phyloP scores from a whole-genome alignment of 2,329 filamentous ascomycete genomes.

The Colletotrichum ledebouriae region DNA sequence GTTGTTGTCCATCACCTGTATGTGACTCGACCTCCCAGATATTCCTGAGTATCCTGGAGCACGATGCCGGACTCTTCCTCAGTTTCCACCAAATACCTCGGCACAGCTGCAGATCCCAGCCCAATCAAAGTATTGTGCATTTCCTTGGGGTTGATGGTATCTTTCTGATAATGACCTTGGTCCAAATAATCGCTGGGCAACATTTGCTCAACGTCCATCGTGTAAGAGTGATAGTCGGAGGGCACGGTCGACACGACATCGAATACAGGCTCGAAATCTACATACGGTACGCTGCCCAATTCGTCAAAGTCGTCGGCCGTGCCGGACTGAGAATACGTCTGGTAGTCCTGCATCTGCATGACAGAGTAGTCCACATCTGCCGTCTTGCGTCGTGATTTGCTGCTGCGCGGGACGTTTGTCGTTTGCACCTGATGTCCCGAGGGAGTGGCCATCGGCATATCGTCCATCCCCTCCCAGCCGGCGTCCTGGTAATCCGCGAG shows the following conservation, averaged over 20 bases:
- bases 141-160: constrained; percentile 40
- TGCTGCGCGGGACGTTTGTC: not conserved
- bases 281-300: constrained; percentile 22
- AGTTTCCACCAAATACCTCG: constrained; percentile 31
- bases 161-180: constrained; percentile 32
- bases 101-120: constrained; percentile 31
- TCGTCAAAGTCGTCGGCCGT: constrained; percentile 36
- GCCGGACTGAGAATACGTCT: constrained; percentile 27
- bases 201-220: constrained; percentile 35
- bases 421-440: constrained; percentile 9
- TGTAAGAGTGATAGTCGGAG: constrained; percentile 39
- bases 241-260: constrained; percentile 38
- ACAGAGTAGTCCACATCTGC: constrained; percentile 20
- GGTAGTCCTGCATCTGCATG: constrained; percentile 31
- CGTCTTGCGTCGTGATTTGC: constrained; percentile 11
- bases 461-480: constrained; percentile 30
- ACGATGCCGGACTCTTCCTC: constrained; percentile 36
- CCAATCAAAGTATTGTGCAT: constrained; percentile 38
- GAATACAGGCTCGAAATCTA: constrained; percentile 39
- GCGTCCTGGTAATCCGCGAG: constrained; percentile 33
- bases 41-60: constrained; percentile 39
- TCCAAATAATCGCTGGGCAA: constrained; percentile 28
- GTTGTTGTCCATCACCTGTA: constrained; percentile 12
- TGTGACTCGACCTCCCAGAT: constrained; percentile 28
- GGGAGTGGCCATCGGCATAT: constrained; percentile 24